A percentile compares a stretch with the other conserved stretches of the same genome.
phyloP scores from a whole-genome alignment of 2,329 filamentous ascomycete genomes.

The Sarocladium brachiariae region DNA sequence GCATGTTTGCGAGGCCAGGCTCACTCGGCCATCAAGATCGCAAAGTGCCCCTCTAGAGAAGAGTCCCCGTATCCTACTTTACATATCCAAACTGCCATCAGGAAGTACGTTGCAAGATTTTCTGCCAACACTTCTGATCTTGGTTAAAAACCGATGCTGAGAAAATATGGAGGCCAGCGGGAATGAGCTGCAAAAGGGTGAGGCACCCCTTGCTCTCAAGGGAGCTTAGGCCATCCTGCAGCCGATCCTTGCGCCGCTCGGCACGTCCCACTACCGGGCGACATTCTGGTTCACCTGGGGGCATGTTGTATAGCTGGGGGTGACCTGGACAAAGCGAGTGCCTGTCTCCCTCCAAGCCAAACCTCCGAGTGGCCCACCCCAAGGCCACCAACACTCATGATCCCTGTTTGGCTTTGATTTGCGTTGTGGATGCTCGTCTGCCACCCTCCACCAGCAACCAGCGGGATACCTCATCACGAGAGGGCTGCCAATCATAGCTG shows the following conservation, averaged over 20 bases:
- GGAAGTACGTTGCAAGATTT: too few relatives aligned
- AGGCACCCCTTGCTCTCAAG: not conserved
- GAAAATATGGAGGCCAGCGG: not conserved
- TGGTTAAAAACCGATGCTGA: not conserved
- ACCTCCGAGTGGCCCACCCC: conserved; percentile 5
- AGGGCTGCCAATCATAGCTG: conserved; percentile 8
- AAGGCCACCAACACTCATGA: not conserved
- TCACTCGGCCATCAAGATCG: too few relatives aligned
- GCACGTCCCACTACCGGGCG: conserved; percentile 9
- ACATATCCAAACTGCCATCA: too few relatives aligned
- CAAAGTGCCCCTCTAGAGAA: too few relatives aligned
- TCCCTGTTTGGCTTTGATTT: conserved; percentile 9
- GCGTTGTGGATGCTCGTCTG: conserved; percentile 4
- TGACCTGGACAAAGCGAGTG: not conserved
- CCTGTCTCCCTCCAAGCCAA: conserved; percentile 8
- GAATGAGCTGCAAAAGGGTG: not conserved
- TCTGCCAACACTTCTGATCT: too few relatives aligned
- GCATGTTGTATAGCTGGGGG: not conserved
- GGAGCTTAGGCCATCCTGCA: conserved; percentile 5
- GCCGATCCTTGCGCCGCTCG: conserved; percentile 9
- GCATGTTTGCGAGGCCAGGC: too few relatives aligned
- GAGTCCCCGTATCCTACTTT: too few relatives aligned
- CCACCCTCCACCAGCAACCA: conserved; percentile 6
- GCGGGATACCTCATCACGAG: conserved; percentile 4
- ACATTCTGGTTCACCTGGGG: conserved; percentile 1